phyloP scores from a whole-genome alignment of 805 yeast genomes.

The Spathaspora gorwiae region DNA sequence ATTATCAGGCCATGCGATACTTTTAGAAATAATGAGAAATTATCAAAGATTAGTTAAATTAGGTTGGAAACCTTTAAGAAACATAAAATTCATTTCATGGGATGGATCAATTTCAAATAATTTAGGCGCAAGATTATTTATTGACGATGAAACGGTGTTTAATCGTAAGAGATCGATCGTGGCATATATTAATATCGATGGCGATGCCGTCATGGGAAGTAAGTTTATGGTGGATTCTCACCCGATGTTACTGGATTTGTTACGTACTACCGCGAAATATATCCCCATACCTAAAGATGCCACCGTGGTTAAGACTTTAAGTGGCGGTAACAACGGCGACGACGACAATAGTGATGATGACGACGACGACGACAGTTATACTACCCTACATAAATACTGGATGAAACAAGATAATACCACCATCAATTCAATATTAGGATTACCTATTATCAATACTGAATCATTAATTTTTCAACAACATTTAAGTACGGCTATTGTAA shows the following conservation, averaged over 20 bases:
- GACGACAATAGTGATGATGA: conserved; percentile 9
- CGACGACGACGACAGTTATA: conserved; percentile 15
- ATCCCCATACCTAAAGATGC: conserved; percentile 29
- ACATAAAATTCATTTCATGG: conserved; percentile 38
- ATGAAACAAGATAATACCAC: conserved; percentile 23
- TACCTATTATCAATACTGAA: conserved; percentile 18
- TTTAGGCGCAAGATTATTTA: conserved; percentile 23
- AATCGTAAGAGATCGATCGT: conserved; percentile 21
- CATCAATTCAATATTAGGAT: conserved; percentile 30
- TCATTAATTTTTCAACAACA: conserved; percentile 29
- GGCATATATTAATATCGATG: conserved; percentile 36
- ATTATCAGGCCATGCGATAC: conserved; percentile 34
- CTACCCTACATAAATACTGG: conserved; percentile 35
- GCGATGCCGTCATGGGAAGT: conserved; percentile 35
- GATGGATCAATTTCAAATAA: conserved; percentile 34
- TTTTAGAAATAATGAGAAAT: conserved; percentile 36
- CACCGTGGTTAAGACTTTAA: conserved; percentile 14
- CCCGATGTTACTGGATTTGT: conserved; percentile 31
- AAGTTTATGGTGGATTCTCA: conserved; percentile 30
- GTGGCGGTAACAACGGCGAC: background rate
- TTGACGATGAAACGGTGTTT: conserved; percentile 18
- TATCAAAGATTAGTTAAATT: conserved; percentile 23
- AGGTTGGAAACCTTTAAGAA: conserved; percentile 43
- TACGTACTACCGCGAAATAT: conserved; percentile 22
- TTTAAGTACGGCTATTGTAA: conserved; percentile 26